Percentiles rank a stretch among this genome's conserved stretches.
These are phyloP conservation scores for Aspergillus baeticus DNA, from an alignment of 495 filamentous ascomycete species.

Conservation along the genomic window DNA sequence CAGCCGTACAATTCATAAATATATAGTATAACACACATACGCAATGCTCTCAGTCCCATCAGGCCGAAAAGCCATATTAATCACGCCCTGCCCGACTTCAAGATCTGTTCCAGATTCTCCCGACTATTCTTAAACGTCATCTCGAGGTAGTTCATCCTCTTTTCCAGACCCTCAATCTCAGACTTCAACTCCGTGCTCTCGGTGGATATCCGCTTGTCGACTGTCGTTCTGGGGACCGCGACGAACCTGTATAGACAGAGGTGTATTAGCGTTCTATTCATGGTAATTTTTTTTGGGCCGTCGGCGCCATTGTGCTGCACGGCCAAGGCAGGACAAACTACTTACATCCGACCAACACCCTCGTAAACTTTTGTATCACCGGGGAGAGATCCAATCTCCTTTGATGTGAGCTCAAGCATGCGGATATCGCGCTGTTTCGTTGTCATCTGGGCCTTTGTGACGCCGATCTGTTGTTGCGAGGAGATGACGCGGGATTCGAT, in stretches of 20 bases:
- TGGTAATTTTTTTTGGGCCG: background rate
- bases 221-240: conserved; percentile 63
- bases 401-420: conserved; percentile 82
- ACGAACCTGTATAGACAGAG: conserved; percentile 70
- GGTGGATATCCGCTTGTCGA: conserved; percentile 73
- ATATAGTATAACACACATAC: background rate
- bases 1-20: background rate
- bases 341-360: conserved; percentile 95
- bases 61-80: background rate
- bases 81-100: conserved; percentile 52
- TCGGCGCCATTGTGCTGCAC: background rate
- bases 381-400: conserved; percentile 77
- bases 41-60: background rate
- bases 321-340: background rate
- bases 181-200: conserved; percentile 73
- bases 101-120: conserved; percentile 83
- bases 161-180: conserved; percentile 76
- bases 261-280: background rate
- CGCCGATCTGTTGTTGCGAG: conserved; percentile 87
- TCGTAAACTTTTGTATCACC: conserved; percentile 83
- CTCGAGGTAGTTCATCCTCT: conserved; percentile 92
- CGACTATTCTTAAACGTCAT: conserved; percentile 91
- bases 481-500: conserved; percentile 85
- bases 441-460: conserved; percentile 82
- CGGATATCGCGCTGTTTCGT: conserved; percentile 86